Percentiles rank a stretch among this genome's conserved stretches.
Evolutionary conservation across 2,329 filamentous ascomycete species (phyloP).

Genomic region (Karstenula rhodostoma): DNA sequence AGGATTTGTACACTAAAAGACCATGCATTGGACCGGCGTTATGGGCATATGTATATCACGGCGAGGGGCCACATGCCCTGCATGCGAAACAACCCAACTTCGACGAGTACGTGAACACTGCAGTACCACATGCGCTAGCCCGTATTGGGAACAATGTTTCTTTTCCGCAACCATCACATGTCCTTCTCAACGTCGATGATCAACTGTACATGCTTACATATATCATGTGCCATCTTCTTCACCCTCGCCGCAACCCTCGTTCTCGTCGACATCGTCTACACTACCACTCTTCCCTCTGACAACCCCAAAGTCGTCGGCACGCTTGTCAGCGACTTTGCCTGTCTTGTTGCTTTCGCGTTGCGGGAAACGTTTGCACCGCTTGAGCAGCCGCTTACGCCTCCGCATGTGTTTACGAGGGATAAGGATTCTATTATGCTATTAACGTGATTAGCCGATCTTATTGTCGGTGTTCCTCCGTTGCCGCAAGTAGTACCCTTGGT

Average conservation of each 20-base stretch:
- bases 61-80: no score
- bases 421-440: slow-evolving; percentile 60
- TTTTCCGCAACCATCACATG: no score
- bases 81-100: no score
- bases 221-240: slow-evolving; percentile 37
- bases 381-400: slow-evolving; percentile 51
- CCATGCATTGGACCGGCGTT: slow-evolving; percentile 17
- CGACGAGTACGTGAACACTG: no score
- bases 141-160: no score
- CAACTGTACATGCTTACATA: background rate
- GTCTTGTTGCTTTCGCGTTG: slow-evolving; percentile 38
- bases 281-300: slow-evolving; percentile 31
- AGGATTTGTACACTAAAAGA: slow-evolving; percentile 12
- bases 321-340: slow-evolving; percentile 41
- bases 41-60: background rate
- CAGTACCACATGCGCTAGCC: no score
- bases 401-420: slow-evolving; percentile 55
- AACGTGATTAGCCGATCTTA: slow-evolving; percentile 60
- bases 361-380: slow-evolving; percentile 43
- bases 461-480: slow-evolving; percentile 56
- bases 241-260: slow-evolving; percentile 35
- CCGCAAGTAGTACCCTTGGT: no score
- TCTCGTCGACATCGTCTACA: slow-evolving; percentile 47
- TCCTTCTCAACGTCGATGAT: no score
- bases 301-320: slow-evolving; percentile 42